phyloP scores from a whole-genome alignment of 164 flowering plant genomes.

The Dillenia suffruticosa region DNA sequence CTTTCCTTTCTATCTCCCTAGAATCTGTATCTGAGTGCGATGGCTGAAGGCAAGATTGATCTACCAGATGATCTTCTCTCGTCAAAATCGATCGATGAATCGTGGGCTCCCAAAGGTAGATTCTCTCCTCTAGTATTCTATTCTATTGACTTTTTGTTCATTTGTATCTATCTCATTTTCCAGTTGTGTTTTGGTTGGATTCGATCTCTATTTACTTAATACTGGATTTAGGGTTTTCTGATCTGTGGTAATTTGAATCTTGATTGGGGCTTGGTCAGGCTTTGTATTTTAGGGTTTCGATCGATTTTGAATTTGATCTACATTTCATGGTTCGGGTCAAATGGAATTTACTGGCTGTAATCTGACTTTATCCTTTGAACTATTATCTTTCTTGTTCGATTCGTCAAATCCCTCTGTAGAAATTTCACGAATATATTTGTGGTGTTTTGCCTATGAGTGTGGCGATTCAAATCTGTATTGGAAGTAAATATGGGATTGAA shows the following conservation, averaged over 20 bases:
- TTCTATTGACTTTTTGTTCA: background rate
- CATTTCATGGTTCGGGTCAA: too few species aligned
- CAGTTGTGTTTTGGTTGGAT: background rate
- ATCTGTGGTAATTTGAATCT: conserved; percentile 12
- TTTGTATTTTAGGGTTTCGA: too few species aligned
- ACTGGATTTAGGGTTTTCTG: conserved; percentile 7
- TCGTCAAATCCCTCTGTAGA: too few species aligned
- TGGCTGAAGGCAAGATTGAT: conserved; percentile 69
- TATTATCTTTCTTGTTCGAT: too few species aligned
- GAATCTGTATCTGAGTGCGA: conserved; percentile 8
- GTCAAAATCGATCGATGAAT: conserved; percentile 41
- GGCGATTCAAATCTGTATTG: too few species aligned
- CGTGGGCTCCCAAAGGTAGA: conserved; percentile 51
- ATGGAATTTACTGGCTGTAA: too few species aligned
- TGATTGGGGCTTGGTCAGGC: background rate
- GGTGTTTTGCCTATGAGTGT: too few species aligned
- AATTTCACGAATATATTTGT: too few species aligned
- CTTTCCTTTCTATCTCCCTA: background rate
- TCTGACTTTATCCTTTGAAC: too few species aligned
- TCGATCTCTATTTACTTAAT: conserved; percentile 1
- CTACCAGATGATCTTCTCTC: conserved; percentile 74
- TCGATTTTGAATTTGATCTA: too few species aligned
- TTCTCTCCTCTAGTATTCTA: background rate
- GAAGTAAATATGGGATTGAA: too few species aligned
- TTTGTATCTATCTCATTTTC: too few species aligned